Evolutionary conservation across 441 rosid genomes (phyloP), one percentile per base, ranked within the genome.

Genomic region (Mallotus repandus): DNA sequence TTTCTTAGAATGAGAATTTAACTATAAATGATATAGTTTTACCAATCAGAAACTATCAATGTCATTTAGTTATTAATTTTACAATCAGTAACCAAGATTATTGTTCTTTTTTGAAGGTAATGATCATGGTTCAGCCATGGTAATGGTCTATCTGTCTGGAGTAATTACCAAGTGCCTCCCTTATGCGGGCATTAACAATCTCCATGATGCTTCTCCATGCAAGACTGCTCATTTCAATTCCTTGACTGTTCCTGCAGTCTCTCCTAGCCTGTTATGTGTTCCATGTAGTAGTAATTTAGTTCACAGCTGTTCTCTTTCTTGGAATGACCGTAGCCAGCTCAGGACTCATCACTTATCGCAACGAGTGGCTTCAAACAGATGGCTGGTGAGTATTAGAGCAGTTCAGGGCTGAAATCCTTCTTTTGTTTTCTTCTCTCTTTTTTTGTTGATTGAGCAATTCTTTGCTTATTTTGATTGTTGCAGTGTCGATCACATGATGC

Each of bases 401-500:
- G 52, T 50, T 61, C 10, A 41, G 5, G 12, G 54, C 21, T 38
- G 59, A 41, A 61, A 45, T 18, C 32, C 57, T 71, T 60, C 16
- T 50, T 52, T 12, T 25, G 5, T 29, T 32, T 15, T 38, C 9
- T 8, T 59, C 63, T 49, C 61, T n/a, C 45, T 22, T 71, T 55
- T 55, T 59, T 45, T 15, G 43, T 66, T 58, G 55, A 25, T 67
- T 55, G 63, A 53, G 71, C 41, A 41, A 45, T 54, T 59, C 9
- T 62, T 68, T 67, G 14, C 21, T 9, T 48, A 21, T 66, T 69
- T 70, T 32, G 6, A 46, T 65, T 78, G 45, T 73, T 77, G 32
- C 72, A 94, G 98, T 86, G 92, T 59, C 82, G 80, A 43, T 86
- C 90, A 29, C 82, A 79, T 56, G 87, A 82, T 82, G 77, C 89